Conservation (phyloP, 805 yeast genomes). For the Lachancea lanzarotensis region DNA sequence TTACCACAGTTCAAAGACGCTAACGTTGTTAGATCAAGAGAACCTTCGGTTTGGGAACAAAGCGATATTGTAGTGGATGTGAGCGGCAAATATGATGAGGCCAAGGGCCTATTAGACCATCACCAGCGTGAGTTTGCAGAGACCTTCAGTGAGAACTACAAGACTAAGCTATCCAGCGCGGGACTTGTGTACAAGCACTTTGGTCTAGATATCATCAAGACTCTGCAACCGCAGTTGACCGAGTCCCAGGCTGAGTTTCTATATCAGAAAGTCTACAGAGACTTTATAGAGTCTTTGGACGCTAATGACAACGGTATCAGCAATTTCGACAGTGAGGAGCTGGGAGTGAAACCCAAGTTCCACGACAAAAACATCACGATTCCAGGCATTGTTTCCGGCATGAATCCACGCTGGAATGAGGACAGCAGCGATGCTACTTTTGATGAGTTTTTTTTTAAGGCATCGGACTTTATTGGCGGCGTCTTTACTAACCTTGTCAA, state of each 20-base stretch:
- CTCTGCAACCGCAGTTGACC: conserved; percentile 40
- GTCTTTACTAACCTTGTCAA: conserved; percentile 64
- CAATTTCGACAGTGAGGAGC: conserved; percentile 45
- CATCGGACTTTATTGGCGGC: conserved; percentile 76
- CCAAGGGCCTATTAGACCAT: conserved; percentile 82
- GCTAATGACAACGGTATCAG: conserved; percentile 93
- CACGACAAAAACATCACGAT: conserved; percentile 66
- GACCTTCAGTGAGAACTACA: conserved; percentile 54
- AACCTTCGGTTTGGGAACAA: conserved; percentile 71
- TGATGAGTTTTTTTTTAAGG: conserved; percentile 60
- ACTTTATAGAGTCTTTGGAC: conserved; percentile 85
- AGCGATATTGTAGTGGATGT: conserved; percentile 95
- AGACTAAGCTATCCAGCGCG: conserved; percentile 86
- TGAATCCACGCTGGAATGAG: conserved; percentile 83
- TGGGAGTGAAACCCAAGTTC: conserved; percentile 51
- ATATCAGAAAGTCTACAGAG: conserved; percentile 72
- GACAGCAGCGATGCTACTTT: conserved; percentile 57
- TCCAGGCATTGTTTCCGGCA: conserved; percentile 67
- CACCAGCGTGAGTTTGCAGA: conserved; percentile 90
- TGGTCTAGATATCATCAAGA: conserved; percentile 60
- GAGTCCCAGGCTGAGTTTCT: conserved; percentile 50
- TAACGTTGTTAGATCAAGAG: conserved; percentile 74
- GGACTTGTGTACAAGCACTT: conserved; percentile 87
- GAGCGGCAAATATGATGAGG: conserved; percentile 77
- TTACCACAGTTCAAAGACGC: conserved; percentile 66